Base-by-base conservation (phyloP, 2,329 filamentous ascomycete genomes). In the Fusarium staphyleae region DNA sequence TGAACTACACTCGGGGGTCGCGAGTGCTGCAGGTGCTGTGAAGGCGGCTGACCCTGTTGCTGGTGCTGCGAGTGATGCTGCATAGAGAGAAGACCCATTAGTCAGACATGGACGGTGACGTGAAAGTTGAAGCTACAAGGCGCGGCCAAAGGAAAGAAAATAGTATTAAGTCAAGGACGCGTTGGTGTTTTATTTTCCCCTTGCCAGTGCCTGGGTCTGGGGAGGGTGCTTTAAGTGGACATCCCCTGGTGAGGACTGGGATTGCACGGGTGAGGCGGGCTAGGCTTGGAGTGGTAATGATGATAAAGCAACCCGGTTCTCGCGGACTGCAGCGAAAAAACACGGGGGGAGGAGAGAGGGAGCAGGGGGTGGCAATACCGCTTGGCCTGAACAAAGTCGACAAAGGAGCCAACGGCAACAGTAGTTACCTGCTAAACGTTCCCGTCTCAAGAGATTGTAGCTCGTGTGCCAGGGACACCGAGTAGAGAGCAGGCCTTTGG, bases 51-150 rank as follows among this genome's bases (percentile, higher is more conserved):
- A 83, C 87, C 88, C 80, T 89, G 86, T 76, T 86, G 85, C 73
- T 85, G 78, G 74, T 87, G 84, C 79, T 89, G 87, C 78, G 86
- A 82, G 79, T 89, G 87, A 83, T 90, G 87, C 87, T 91, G 85
- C 81, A 84, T 82, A 80, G 77, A 81, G 77, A 79, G 79, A 75
- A 82, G 74, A 77, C 79, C 77, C 77, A 82, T 85, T 81, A 84
- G 82, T 83, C 72, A 73, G 65, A 67, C 68, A 69, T 72, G 66
- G 69, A 72, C 70, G 53, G n/a, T 62, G 53, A 58, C 58, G 48
- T 58, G 35, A 49, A 69, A 65, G 68, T 68, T 62, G 64, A 71
- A 66, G 72, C 57, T 74, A 68, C 39, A 33, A 61, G 53, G 67
- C 68, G 59, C 62, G 50, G 41, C 53, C 52, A 59, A 57, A 67